Evolutionary conservation across 2,329 filamentous ascomycete genomes (phyloP).

Genomic region (Corinectria fuckeliana): DNA sequence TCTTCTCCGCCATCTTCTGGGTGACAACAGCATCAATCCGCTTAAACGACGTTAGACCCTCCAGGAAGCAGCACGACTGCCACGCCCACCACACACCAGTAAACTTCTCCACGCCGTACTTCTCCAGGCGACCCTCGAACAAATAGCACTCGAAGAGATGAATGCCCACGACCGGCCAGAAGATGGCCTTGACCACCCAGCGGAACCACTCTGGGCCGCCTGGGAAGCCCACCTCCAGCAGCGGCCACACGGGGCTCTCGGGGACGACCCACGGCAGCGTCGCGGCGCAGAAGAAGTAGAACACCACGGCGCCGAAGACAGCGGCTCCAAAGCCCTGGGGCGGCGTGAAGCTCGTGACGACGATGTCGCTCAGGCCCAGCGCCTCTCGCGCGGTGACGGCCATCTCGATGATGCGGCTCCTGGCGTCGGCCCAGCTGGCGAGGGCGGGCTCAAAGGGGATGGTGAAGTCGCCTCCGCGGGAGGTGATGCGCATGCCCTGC

Average conservation of each 20-base stretch:
- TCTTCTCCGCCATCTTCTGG: constrained; percentile 50
- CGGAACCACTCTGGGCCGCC: constrained; percentile 64
- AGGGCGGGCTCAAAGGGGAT: constrained; percentile 76
- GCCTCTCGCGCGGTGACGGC: constrained; percentile 59
- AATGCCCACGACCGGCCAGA: constrained; percentile 64
- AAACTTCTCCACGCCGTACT: constrained; percentile 55
- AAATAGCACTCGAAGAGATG: constrained; percentile 70
- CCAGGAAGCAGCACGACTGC: constrained; percentile 59
- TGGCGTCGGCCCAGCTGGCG: constrained; percentile 69
- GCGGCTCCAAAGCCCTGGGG: constrained; percentile 55
- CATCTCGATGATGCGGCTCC: constrained; percentile 76
- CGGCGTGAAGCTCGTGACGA: constrained; percentile 48
- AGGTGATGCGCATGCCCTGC: constrained; percentile 65
- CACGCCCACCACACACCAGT: constrained; percentile 61
- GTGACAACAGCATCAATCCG: constrained; percentile 59
- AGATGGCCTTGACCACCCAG: constrained; percentile 64
- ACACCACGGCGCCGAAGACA: constrained; percentile 60
- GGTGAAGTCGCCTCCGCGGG: constrained; percentile 53
- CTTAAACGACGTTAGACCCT: constrained; percentile 58
- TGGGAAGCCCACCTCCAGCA: constrained; percentile 60
- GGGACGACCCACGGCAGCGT: constrained; percentile 56
- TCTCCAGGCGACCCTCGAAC: constrained; percentile 56
- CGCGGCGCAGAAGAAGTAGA: constrained; percentile 61
- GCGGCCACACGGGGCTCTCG: constrained; percentile 56
- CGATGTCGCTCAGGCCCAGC: constrained; percentile 63